A percentile compares a stretch with the other conserved stretches of the same genome.
These are phyloP conservation scores for Vaccinium macrocarpon DNA, from an alignment of 148 eudicot genomes.

Conservation along the genomic window DNA sequence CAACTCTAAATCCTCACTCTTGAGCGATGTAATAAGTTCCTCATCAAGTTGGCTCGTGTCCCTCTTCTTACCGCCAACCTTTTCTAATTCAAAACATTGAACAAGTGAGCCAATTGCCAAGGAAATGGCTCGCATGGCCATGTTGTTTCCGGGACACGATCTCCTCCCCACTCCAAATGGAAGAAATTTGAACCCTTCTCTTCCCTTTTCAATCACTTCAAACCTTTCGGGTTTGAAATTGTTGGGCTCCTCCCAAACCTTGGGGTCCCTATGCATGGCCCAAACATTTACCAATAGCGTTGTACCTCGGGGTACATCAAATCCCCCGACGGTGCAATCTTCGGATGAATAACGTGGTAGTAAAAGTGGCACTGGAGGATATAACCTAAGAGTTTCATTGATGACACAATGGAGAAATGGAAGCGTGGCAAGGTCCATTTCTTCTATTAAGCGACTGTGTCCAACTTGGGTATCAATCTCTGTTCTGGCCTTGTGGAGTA, in stretches of 20 bases:
- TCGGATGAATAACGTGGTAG: constrained; percentile 33
- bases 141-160: constrained; percentile 30
- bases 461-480: constrained; percentile 27
- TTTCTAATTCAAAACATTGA: constrained; percentile 38
- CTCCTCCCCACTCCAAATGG: constrained; percentile 41
- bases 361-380: constrained; percentile 27
- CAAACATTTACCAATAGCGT: constrained; percentile 13
- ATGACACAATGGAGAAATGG: constrained; percentile 27
- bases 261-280: not conserved
- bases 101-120: constrained; percentile 27
- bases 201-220: constrained; percentile 5
- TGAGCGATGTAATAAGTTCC: not conserved
- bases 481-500: constrained; percentile 16
- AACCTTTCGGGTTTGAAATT: constrained; percentile 35
- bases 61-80: not conserved
- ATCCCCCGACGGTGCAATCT: constrained; percentile 29
- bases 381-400: constrained; percentile 26
- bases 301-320: constrained; percentile 26
- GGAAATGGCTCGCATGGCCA: constrained; percentile 22
- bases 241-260: constrained; percentile 35
- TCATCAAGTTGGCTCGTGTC: not conserved
- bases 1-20: constrained; percentile 16
- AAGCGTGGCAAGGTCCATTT: constrained; percentile 24
- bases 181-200: constrained; percentile 26
- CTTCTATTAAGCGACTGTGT: constrained; percentile 22